Evolutionary conservation across 768 basidiomycete species (phyloP), one percentile per base, ranked within the genome.

Genomic region (Xanthoconium stramineum): DNA sequence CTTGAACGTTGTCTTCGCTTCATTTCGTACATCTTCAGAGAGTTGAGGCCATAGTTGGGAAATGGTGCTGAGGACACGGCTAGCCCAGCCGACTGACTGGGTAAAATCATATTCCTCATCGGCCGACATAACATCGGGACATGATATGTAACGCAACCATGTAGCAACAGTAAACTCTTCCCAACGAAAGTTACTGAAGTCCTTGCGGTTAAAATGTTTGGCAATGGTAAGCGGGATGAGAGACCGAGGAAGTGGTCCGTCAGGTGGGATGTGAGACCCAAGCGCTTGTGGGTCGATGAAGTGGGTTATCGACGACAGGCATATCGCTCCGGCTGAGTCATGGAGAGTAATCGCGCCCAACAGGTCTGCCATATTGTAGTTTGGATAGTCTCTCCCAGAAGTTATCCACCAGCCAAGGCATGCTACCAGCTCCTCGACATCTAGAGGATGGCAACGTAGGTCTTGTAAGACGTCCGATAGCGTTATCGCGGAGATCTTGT

Each of bases 331-430:
- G 5, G 73, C 69, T 2, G 64, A 68, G 17, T 68, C 72, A 13
- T 61, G 64, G 17, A 96, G 66, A 6, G 94, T 78, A 6, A 86
- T 83, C 8, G 86, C 86, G 57, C 84, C 78, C 10, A 94, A 72
- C 17, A 97, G 78, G 51, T 88, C 79, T 8, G 71, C 53, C 28
- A 79, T 67, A n/a, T 75, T 67, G 12, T 6, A 17, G 8, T 9
- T 4, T 5, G 12, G 5, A 6, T 14, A 4, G 9, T 36, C 3
- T 20, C 14, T 2, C 20, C 19, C 13, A 5, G 28, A 17, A 70
- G 60, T 64, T 42, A 80, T 74, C 88, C 92, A 92, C 95, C 95
- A 98, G 51, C 82, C 81, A 62, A 96, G 73, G 68, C 89, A 92
- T 2, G 83, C 84, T 14, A 86, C 69, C 72, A 89, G 85, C 68